Base-by-base conservation (phyloP, 1,284 basidiomycete genomes). In the Trametes sp. region DNA sequence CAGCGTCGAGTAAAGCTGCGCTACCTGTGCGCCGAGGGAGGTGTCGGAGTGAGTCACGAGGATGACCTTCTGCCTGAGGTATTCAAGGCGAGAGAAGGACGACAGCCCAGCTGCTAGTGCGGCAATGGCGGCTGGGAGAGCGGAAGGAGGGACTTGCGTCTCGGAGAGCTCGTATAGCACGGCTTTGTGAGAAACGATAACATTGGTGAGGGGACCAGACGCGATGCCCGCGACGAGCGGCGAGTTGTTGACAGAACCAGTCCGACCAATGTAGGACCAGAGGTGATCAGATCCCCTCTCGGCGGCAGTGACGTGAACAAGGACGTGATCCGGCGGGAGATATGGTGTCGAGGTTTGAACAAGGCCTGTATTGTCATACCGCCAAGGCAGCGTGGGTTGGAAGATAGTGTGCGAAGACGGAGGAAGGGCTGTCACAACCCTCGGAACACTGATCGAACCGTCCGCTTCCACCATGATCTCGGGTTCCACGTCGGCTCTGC, bases 221-320 rank as follows among this genome's bases (percentile, higher is more conserved):
- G 64, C 52, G 29, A 70, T 28, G 4, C 68, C 68, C 11, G 46
- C 60, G 14, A 70, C 59, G 5, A 59, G 23, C 16, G n/a, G 36
- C 3, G 62, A 41, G 10, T n/a, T n/a, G n/a, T 23, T 24, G 19
- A n/a, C 48, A 33, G 52, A 54, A 19, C 60, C 49, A 2, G 45
- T n/a, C n/a, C 21, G 1, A 31, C 68, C 68, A n/a, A 64, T 38
- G 49, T 59, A 69, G 4, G 55, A 31, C 64, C 64, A 66, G 6
- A 60, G 29, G 19, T 54, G 41, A 1, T 54, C 55, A 19, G 50
- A n/a, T 14, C 53, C 51, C 16, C 46, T 19, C 8, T 54, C 59
- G 7, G 64, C 59, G 9, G 52, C 53, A 2, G 8, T 36, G 33
- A 69, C 58, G 11, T 59, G 42, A 11, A 68, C 62, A 10, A 67